Evolutionary conservation across 495 filamentous ascomycete genomes (phyloP).

Genomic region (Entonaema liquescens): DNA sequence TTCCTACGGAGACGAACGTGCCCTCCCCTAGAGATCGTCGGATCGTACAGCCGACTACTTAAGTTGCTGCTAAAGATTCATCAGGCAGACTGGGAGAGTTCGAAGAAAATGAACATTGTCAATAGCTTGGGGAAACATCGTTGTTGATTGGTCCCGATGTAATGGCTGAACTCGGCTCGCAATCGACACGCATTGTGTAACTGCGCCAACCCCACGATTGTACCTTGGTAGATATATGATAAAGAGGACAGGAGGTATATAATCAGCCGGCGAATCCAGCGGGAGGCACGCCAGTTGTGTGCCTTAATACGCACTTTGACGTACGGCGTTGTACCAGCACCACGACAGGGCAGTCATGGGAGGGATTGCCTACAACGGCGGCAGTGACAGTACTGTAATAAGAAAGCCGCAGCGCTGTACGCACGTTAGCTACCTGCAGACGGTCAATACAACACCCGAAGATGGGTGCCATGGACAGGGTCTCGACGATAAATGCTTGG

Average conservation of each 20-base stretch:
- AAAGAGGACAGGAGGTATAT: background rate
- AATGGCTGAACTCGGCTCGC: conserved; percentile 32
- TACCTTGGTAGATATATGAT: conserved; percentile 30
- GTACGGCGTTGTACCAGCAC: conserved; percentile 4
- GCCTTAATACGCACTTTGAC: conserved; percentile 4
- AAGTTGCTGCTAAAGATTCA: background rate
- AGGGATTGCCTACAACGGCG: background rate
- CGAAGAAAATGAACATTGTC: conserved; percentile 22
- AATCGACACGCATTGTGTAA: conserved; percentile 30
- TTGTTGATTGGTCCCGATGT: conserved; percentile 34
- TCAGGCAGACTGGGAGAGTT: conserved; percentile 6
- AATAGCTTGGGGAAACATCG: conserved; percentile 9
- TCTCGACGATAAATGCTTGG: conserved; percentile 22
- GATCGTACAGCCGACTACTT: conserved; percentile 4
- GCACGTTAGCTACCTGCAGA: conserved; percentile 23
- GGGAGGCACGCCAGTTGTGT: conserved; percentile 5
- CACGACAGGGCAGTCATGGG: background rate
- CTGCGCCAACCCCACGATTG: conserved; percentile 15
- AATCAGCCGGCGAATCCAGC: conserved; percentile 3
- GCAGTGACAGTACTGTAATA: conserved; percentile 13
- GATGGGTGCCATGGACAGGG: conserved; percentile 37
- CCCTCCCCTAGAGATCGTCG: background rate
- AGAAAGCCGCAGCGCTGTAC: conserved; percentile 15
- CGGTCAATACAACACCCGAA: conserved; percentile 28
- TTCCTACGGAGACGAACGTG: conserved; percentile 4